These are phyloP conservation scores for Gossypium turneri DNA, from an alignment of 345 rosid species.

Conservation along the genomic window DNA sequence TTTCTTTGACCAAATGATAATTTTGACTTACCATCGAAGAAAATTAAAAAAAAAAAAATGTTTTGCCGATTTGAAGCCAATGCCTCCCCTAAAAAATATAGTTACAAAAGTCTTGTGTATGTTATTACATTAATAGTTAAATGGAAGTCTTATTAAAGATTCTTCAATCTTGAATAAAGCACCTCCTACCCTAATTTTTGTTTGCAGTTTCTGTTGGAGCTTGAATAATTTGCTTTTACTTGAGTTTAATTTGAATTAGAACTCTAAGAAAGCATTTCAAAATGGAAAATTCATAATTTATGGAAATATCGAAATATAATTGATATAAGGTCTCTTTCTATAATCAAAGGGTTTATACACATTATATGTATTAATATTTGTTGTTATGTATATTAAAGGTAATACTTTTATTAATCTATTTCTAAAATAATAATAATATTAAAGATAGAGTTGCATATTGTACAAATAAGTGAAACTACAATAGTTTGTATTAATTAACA, in stretches of 20 bases:
- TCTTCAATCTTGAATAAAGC: background rate
- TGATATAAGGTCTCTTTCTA: background rate
- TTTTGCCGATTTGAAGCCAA: background rate
- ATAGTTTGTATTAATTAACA: background rate
- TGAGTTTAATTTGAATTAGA: background rate
- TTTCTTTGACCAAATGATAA: background rate
- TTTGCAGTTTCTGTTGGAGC: background rate
- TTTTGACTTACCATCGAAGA: background rate
- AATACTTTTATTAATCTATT: background rate
- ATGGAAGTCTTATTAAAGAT: background rate
- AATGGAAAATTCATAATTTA: background rate
- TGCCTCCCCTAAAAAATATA: background rate
- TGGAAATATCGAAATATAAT: background rate
- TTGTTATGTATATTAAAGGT: background rate
- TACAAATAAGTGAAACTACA: background rate
- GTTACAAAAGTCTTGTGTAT: background rate
- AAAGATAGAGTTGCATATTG: background rate
- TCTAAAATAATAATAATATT: background rate
- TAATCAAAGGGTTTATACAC: background rate
- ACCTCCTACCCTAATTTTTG: background rate
- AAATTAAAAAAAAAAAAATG: background rate
- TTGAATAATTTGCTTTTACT: background rate
- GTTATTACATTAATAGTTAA: background rate
- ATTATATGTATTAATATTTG: background rate
- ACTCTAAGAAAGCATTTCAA: background rate